Percentiles rank a stretch among this genome's conserved stretches.
Conservation (phyloP, 129 eudicot species). For the Lonicera japonica region DNA sequence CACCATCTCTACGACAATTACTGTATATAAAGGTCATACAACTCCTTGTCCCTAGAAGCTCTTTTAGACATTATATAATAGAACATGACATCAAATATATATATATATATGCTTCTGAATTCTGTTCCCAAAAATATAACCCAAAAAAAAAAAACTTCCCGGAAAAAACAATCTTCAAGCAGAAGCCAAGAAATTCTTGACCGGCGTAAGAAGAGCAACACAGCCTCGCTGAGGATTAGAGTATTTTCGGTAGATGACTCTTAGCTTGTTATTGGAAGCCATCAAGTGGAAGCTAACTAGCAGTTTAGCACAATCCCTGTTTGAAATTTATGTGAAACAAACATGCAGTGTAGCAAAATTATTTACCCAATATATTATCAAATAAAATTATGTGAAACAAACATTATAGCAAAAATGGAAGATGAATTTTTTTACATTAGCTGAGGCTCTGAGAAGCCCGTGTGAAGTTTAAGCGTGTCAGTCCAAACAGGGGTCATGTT, state of each 20-base stretch:
- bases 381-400: not conserved
- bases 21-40: too few species aligned
- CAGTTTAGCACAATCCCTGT: slow-evolving; percentile 64
- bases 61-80: too few species aligned
- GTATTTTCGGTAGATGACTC: slow-evolving; percentile 58
- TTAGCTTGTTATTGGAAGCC: slow-evolving; percentile 49
- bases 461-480: slow-evolving; percentile 64
- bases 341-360: too few species aligned
- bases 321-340: not conserved
- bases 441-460: slow-evolving; percentile 60
- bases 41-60: too few species aligned
- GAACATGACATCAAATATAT: too few species aligned
- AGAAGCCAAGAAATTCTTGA: slow-evolving; percentile 45
- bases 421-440: slow-evolving; percentile 23
- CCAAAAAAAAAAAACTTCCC: too few species aligned
- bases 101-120: too few species aligned
- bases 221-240: slow-evolving; percentile 32
- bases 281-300: slow-evolving; percentile 41
- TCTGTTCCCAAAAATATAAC: too few species aligned
- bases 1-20: too few species aligned
- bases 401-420: too few species aligned
- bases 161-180: not conserved
- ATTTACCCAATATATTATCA: not conserved
- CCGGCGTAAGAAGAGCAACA: slow-evolving; percentile 66
- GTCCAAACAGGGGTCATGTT: slow-evolving; percentile 52